Conservation (phyloP, 129 eudicot species). For the Flaveria ramosissima region DNA sequence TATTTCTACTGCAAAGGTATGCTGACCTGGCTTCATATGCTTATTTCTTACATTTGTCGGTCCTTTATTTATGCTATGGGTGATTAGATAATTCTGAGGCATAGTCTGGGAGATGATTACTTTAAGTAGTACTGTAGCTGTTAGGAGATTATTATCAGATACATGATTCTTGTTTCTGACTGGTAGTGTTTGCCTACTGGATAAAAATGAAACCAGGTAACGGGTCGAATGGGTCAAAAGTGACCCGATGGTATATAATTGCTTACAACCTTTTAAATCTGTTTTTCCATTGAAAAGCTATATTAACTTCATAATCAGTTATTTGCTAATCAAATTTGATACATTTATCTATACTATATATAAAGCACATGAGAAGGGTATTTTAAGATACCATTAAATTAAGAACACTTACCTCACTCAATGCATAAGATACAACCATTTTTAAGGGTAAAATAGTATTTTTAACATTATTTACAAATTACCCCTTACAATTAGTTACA, state of each 20-base stretch:
- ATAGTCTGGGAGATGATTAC: too few species aligned
- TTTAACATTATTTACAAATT: too few species aligned
- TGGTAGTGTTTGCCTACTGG: not conserved
- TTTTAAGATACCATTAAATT: too few species aligned
- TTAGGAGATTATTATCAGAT: too few species aligned
- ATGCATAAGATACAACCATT: too few species aligned
- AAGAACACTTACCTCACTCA: too few species aligned
- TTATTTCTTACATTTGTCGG: slow-evolving; percentile 2
- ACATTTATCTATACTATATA: too few species aligned
- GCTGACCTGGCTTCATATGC: slow-evolving; percentile 30
- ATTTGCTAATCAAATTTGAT: not conserved
- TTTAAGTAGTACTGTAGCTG: too few species aligned
- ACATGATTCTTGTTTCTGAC: not conserved
- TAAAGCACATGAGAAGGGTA: too few species aligned
- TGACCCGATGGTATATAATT: not conserved
- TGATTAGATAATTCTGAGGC: not conserved
- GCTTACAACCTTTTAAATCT: not conserved
- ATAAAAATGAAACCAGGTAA: not conserved
- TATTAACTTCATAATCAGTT: not conserved
- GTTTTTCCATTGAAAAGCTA: not conserved
- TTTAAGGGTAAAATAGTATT: too few species aligned
- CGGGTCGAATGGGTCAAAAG: not conserved
- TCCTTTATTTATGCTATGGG: not conserved
- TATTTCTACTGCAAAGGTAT: slow-evolving; percentile 66
- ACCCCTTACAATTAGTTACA: too few species aligned